Evolutionary conservation across 2,329 filamentous ascomycete species (phyloP).

Genomic region (Cladophialophora yegresii): DNA sequence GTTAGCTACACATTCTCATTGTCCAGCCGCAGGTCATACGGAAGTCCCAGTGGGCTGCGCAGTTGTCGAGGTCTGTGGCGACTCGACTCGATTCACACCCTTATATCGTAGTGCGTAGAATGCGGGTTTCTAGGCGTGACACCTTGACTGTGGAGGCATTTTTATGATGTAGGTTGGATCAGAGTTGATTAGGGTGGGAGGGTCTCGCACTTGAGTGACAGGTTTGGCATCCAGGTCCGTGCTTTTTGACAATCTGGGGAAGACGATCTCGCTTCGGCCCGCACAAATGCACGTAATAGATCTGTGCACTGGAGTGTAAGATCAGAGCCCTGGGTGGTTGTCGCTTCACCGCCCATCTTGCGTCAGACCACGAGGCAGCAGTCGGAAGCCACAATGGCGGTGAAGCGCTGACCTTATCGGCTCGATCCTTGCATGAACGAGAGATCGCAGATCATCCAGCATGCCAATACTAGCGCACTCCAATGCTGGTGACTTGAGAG

Average conservation of each 20-base stretch:
- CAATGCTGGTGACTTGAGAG: neutral
- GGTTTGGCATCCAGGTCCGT: neutral
- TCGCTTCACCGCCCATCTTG: conserved; percentile 31
- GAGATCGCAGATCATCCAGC: conserved; percentile 19
- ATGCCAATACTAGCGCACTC: neutral
- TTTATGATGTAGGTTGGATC: neutral
- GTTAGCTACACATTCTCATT: neutral
- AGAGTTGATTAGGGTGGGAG: conserved; percentile 1
- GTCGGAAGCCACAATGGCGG: conserved; percentile 17
- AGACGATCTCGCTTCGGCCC: conserved; percentile 28
- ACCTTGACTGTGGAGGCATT: conserved; percentile 1
- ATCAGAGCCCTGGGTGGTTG: conserved; percentile 3
- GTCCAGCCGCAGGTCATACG: neutral
- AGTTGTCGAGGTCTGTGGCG: neutral
- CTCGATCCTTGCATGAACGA: conserved; percentile 21
- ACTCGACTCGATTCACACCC: neutral
- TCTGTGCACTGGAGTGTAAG: neutral
- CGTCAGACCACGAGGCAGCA: conserved; percentile 26
- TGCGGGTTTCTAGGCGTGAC: neutral
- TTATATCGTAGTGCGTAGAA: neutral
- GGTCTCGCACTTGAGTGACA: neutral
- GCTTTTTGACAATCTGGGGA: conserved; percentile 3
- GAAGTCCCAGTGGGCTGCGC: neutral
- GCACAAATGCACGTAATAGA: conserved; percentile 20
- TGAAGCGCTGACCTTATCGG: conserved; percentile 12